Evolutionary conservation across 805 yeast genomes (phyloP), one percentile per base, ranked within the genome.

Genomic region (Priceomyces melissophilus): DNA sequence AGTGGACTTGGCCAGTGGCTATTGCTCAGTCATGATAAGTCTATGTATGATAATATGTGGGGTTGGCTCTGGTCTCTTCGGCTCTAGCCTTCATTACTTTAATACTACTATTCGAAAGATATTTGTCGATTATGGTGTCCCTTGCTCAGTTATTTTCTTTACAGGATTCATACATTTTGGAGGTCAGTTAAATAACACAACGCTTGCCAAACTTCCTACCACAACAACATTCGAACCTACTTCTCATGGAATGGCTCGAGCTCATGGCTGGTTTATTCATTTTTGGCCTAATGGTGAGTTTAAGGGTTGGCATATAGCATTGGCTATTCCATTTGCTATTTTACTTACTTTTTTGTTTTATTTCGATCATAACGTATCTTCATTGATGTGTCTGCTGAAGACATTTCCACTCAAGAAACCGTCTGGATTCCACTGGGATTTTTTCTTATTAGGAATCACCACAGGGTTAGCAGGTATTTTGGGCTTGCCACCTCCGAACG

Each of bases 401-500:
- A 81, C 84, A 39, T 93, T 73, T 59, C 95, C 93, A 9, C 65
- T 93, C 43, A 78, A 69, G 37, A 91, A 93, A 54, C 96, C 98
- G 0, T 78, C 95, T 0, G 71, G 91, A 0, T 93, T 93, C 61
- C 98, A 93, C 63, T 93, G 88, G 81, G 99, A 91, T 62, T 85
- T 90, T 54, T 75, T 84, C 31, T 63, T 93, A 16, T 67, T 91
- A 28, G 98, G 98, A 0, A 57, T 87, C 6, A 84, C 90, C 4
- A 93, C 98, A 0, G 95, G 96, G 0, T 60, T 91, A 1, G 73
- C 96, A 2, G 98, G 98, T 0, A 61, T 91, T 1, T 55, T 91
- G 9, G 99, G 98, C 0, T 73, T 93, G 2, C 99, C 98, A 0
- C 89, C 97, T 2, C 98, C 98, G 0, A 93, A 93, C 62, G 99